These are phyloP conservation scores for Skeletonema grethae DNA, from an alignment of 108 stramenopile genomes.

Conservation along the genomic window DNA sequence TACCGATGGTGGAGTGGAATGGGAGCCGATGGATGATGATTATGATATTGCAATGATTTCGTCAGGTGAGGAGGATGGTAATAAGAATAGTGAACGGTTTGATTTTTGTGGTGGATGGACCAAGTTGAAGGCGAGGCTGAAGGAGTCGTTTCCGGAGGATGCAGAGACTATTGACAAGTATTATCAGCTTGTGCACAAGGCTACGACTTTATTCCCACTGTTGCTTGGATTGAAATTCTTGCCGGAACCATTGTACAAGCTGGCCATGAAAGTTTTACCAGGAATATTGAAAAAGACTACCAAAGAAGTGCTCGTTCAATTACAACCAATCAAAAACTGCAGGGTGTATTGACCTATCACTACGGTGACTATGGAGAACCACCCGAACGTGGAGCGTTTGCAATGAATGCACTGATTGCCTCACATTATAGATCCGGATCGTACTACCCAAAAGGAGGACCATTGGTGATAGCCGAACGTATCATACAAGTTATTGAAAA, in stretches of 20 bases:
- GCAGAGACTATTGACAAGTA: constrained; percentile 28
- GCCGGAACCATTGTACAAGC: constrained; percentile 17
- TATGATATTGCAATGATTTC: constrained; percentile 38
- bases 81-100: constrained; percentile 20
- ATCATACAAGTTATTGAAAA: constrained; percentile 8
- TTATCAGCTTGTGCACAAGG: constrained; percentile 7
- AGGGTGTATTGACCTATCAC: constrained; percentile 30
- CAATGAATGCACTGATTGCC: constrained; percentile 33
- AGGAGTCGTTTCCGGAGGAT: constrained; percentile 29
- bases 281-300: constrained; percentile 29
- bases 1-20: constrained; percentile 44
- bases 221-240: constrained; percentile 16
- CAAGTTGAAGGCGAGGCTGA: constrained; percentile 24
- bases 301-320: constrained; percentile 24
- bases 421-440: constrained; percentile 26
- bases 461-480: constrained; percentile 23
- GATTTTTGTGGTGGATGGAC: constrained; percentile 28
- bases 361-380: constrained; percentile 45
- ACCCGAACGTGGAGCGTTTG: constrained; percentile 17
- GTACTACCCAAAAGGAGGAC: constrained; percentile 43
- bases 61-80: too few relatives aligned
- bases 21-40: constrained; percentile 47
- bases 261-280: constrained; percentile 1
- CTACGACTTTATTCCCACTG: constrained; percentile 12
- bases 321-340: constrained; percentile 33